These are phyloP conservation scores for Fusarium sororula DNA, from an alignment of 2,329 filamentous ascomycete species.

Conservation along the genomic window DNA sequence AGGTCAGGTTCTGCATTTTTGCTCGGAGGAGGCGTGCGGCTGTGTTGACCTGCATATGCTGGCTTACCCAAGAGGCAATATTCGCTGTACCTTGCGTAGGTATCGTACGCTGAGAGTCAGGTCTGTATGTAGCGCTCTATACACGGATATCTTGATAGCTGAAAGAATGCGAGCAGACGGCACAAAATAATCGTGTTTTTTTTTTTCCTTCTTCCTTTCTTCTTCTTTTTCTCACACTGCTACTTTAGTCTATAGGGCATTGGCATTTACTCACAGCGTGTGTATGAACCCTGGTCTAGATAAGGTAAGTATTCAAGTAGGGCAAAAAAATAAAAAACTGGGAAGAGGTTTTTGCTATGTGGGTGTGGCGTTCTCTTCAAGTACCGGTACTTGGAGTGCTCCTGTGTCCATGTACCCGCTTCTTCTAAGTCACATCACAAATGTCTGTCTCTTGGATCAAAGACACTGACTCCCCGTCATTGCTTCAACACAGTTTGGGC, in stretches of 20 bases:
- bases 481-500: neutral
- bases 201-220: neutral
- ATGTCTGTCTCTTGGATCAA: neutral
- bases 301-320: neutral
- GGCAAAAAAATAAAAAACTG: slow-evolving; percentile 8
- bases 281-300: slow-evolving; percentile 13
- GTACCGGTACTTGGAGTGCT: slow-evolving; percentile 36
- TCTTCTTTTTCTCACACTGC: neutral
- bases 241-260: neutral
- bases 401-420: slow-evolving; percentile 23
- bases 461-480: slow-evolving; percentile 24
- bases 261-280: slow-evolving; percentile 8
- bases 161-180: slow-evolving; percentile 14
- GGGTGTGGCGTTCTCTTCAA: slow-evolving; percentile 31
- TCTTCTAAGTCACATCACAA: neutral
- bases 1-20: neutral
- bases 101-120: neutral
- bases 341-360: neutral
- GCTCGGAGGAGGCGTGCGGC: slow-evolving; percentile 38
- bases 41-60: slow-evolving; percentile 37
- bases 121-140: neutral
- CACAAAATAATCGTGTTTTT: neutral
- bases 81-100: slow-evolving; percentile 1
- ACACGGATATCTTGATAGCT: slow-evolving; percentile 15
- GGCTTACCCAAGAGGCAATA: slow-evolving; percentile 30